Evolutionary conservation across 805 yeast species (phyloP).

Genomic region (Dipodascopsis uninucleata): DNA sequence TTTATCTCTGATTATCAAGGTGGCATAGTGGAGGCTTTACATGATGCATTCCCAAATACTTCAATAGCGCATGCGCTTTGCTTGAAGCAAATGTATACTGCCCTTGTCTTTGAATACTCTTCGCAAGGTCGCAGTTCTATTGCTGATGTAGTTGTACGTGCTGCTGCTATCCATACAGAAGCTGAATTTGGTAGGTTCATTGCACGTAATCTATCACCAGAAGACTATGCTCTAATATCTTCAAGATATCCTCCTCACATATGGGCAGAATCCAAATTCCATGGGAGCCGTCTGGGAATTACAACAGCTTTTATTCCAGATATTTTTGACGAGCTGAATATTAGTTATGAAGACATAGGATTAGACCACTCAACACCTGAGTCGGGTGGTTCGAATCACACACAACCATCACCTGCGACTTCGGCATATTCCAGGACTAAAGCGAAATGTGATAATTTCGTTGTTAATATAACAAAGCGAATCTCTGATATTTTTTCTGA

Average conservation of each 20-base stretch:
- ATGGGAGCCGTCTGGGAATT: conserved; percentile 16
- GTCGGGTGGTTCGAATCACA: conserved; percentile 1
- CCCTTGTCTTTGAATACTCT: conserved; percentile 7
- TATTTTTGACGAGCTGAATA: conserved; percentile 14
- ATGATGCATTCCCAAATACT: conserved; percentile 12
- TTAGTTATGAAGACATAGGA: conserved; percentile 2
- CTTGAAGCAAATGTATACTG: conserved; percentile 12
- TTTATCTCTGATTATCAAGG: conserved; percentile 16
- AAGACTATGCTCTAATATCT: conserved; percentile 5
- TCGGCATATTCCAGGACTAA: neutral
- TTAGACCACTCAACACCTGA: neutral
- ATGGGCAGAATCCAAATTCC: conserved; percentile 17
- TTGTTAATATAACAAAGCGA: too few relatives aligned
- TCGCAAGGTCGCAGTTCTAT: neutral
- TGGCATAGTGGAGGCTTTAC: conserved; percentile 10
- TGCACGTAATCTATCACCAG: neutral
- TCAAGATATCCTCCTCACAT: conserved; percentile 12
- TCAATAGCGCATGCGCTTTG: conserved; percentile 12
- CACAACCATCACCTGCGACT: neutral
- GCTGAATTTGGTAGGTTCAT: conserved; percentile 6
- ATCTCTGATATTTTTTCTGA: too few relatives aligned
- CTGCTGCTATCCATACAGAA: conserved; percentile 10
- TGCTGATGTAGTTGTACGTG: conserved; percentile 13
- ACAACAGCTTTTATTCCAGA: conserved; percentile 12
- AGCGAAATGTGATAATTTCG: neutral